Evolutionary conservation across 345 rosid genomes (phyloP).

Genomic region (Psidium guajava): DNA sequence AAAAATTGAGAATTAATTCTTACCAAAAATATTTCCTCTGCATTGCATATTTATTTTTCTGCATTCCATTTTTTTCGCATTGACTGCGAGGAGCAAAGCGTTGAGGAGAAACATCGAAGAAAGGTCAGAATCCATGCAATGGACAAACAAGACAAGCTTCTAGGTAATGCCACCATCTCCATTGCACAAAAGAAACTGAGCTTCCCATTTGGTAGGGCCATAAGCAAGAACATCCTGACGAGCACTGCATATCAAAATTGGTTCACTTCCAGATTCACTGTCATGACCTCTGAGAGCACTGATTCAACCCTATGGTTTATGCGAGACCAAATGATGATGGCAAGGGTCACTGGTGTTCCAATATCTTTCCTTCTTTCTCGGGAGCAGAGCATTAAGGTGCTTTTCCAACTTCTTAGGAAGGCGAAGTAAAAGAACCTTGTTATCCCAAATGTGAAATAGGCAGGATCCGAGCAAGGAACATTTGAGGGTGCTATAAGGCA

Average conservation of each 20-base stretch:
- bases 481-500: slow-evolving; percentile 94
- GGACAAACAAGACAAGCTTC: slow-evolving; percentile 28
- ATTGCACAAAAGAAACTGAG: slow-evolving; percentile 20
- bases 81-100: no score
- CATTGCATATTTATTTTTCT: no score
- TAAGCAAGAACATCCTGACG: slow-evolving; percentile 46
- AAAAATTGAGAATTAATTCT: no score
- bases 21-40: no score
- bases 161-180: slow-evolving; percentile 38
- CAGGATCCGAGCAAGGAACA: slow-evolving; percentile 88
- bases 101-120: slow-evolving; percentile 22
- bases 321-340: slow-evolving; percentile 29
- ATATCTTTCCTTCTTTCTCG: slow-evolving; percentile 92
- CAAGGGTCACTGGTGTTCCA: slow-evolving; percentile 99
- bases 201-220: slow-evolving; percentile 61
- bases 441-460: slow-evolving; percentile 79
- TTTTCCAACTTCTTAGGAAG: slow-evolving; percentile 95
- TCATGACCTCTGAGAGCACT: slow-evolving; percentile 38
- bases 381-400: slow-evolving; percentile 98
- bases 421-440: slow-evolving; percentile 77
- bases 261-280: slow-evolving; percentile 59
- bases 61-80: no score
- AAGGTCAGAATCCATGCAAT: slow-evolving; percentile 34
- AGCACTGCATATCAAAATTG: slow-evolving; percentile 45
- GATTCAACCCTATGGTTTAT: no score